These are phyloP conservation scores for Sanguinoderma infundibulare DNA, from an alignment of 1,284 basidiomycete species.

Conservation along the genomic window DNA sequence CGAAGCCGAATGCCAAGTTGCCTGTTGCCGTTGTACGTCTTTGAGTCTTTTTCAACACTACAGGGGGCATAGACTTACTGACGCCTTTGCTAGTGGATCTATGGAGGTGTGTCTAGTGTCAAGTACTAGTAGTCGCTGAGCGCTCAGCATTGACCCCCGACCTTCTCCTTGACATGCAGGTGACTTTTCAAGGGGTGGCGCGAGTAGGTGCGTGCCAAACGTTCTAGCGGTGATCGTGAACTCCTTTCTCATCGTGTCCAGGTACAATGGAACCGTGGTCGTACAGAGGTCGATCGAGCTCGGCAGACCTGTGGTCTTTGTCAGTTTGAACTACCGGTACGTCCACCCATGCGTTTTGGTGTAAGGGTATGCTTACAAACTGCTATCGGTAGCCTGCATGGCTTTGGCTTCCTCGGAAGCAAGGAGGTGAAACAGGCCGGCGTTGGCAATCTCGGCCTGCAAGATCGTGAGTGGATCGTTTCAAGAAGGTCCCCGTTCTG, in stretches of 20 bases:
- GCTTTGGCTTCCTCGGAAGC: constrained; percentile 53
- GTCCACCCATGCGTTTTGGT: constrained; percentile 2
- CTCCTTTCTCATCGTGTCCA: constrained; percentile 17
- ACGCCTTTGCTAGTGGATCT: constrained; percentile 47
- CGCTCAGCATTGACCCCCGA: not conserved
- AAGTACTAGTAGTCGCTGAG: too few species aligned
- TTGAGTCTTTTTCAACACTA: not conserved
- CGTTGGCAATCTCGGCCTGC: constrained; percentile 57
- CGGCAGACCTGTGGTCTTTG: constrained; percentile 53
- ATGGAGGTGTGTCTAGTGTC: constrained; percentile 42
- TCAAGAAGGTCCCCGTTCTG: not conserved
- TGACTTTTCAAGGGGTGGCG: not conserved
- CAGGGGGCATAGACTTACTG: too few species aligned
- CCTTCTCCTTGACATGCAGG: not conserved
- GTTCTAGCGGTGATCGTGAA: not conserved
- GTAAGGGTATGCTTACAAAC: not conserved
- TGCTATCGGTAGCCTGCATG: constrained; percentile 9
- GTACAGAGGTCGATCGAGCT: constrained; percentile 52
- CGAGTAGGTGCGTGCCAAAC: constrained; percentile 10
- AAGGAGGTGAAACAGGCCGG: constrained; percentile 54
- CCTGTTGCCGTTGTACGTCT: constrained; percentile 58
- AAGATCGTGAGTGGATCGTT: constrained; percentile 47
- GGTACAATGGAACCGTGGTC: constrained; percentile 35
- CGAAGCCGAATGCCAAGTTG: constrained; percentile 40
- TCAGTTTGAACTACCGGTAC: constrained; percentile 61